phyloP scores from a whole-genome alignment of 306 rosid species.

The Casuarina cunninghamiana region DNA sequence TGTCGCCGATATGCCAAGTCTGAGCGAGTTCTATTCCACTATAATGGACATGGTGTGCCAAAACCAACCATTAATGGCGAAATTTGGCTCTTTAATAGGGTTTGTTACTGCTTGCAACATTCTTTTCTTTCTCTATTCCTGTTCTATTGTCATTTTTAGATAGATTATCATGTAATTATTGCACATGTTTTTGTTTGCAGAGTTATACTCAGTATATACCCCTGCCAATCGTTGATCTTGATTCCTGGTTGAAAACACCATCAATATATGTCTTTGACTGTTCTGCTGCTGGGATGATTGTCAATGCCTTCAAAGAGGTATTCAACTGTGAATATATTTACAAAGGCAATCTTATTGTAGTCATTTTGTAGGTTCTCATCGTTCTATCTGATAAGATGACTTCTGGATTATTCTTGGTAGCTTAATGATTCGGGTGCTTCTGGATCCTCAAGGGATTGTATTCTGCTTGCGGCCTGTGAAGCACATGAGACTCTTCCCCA shows the following conservation, averaged over 20 bases:
- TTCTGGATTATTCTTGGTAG: slow-evolving; percentile 47
- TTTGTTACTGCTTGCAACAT: slow-evolving; percentile 28
- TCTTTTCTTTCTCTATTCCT: slow-evolving; percentile 17
- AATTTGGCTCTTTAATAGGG: slow-evolving; percentile 99
- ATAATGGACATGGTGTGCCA: slow-evolving; percentile 99
- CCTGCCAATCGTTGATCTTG: slow-evolving; percentile 81
- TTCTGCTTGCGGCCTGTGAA: slow-evolving; percentile 97
- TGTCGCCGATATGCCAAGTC: slow-evolving; percentile 84
- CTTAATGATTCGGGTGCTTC: slow-evolving; percentile 77
- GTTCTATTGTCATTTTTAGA: neutral
- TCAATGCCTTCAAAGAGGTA: slow-evolving; percentile 86
- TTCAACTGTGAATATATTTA: slow-evolving; percentile 18
- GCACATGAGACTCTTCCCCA: slow-evolving; percentile 97
- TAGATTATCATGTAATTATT: slow-evolving; percentile 10
- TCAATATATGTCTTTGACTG: slow-evolving; percentile 98
- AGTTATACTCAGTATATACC: slow-evolving; percentile 98
- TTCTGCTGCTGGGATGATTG: slow-evolving; percentile 91
- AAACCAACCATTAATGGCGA: slow-evolving; percentile 96
- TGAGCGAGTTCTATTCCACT: slow-evolving; percentile 95
- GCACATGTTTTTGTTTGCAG: slow-evolving; percentile 46
- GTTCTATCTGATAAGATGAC: slow-evolving; percentile 24
- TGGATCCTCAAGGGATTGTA: slow-evolving; percentile 87
- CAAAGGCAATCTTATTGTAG: neutral
- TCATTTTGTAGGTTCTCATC: slow-evolving; percentile 10
- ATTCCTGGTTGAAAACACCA: slow-evolving; percentile 99